phyloP scores from a whole-genome alignment of 495 filamentous ascomycete species.

The Penicillium ochrochloron region DNA sequence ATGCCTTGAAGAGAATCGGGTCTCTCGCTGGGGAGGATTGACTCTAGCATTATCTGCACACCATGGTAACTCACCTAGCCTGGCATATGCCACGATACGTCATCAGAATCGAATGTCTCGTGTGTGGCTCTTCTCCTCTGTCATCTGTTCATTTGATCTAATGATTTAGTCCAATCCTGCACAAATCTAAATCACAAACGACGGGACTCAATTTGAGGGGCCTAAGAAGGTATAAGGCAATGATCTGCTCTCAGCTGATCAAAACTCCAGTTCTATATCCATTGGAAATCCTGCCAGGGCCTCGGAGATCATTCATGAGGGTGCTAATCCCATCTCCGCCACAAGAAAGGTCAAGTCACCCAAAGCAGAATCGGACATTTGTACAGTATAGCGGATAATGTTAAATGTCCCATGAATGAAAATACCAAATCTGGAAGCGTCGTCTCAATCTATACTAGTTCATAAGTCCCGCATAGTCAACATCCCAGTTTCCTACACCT shows the following conservation, averaged over 20 bases:
- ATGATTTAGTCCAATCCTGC: too few relatives aligned
- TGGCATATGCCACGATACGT: not conserved
- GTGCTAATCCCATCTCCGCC: not conserved
- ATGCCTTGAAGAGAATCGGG: not conserved
- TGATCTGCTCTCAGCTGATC: not conserved
- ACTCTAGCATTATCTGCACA: not conserved
- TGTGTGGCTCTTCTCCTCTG: not conserved
- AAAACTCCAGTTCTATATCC: not conserved
- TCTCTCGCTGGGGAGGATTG: not conserved
- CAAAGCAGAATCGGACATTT: too few relatives aligned
- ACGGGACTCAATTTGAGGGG: not conserved
- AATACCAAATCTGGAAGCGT: not conserved
- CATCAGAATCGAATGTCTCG: too few relatives aligned
- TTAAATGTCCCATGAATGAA: too few relatives aligned
- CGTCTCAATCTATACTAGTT: too few relatives aligned
- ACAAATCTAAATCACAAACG: not conserved
- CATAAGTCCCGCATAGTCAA: too few relatives aligned
- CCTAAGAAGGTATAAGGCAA: too few relatives aligned
- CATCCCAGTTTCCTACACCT: not conserved
- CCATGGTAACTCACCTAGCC: not conserved
- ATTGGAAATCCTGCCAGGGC: too few relatives aligned
- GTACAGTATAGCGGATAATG: too few relatives aligned
- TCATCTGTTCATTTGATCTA: too few relatives aligned
- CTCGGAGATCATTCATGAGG: too few relatives aligned
- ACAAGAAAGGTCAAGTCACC: too few relatives aligned